A percentile compares a stretch with the other conserved stretches of the same genome.
Evolutionary conservation across 805 yeast species (phyloP).

Genomic region (Cyberlindnera euphorbiiphila): DNA sequence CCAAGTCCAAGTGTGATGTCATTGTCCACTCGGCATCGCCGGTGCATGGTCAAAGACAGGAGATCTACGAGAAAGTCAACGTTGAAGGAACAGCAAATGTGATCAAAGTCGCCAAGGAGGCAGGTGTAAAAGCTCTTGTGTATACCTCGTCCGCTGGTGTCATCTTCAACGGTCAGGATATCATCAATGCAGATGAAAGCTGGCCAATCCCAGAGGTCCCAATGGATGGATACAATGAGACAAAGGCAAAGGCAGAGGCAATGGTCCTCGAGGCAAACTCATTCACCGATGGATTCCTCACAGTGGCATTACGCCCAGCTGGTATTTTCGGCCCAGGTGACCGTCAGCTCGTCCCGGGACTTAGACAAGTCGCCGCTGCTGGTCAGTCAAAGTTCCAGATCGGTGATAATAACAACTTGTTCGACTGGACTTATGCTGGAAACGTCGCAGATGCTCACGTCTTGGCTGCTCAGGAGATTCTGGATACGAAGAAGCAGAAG

Average conservation of each 20-base stretch:
- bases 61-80: slow-evolving; percentile 83
- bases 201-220: slow-evolving; percentile 90
- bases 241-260: slow-evolving; percentile 88
- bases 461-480: slow-evolving; percentile 76
- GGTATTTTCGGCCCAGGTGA: slow-evolving; percentile 99
- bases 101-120: slow-evolving; percentile 55
- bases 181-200: slow-evolving; percentile 87
- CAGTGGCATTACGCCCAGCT: slow-evolving; percentile 92
- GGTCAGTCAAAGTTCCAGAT: slow-evolving; percentile 92
- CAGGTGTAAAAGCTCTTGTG: slow-evolving; percentile 59
- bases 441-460: slow-evolving; percentile 97
- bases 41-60: slow-evolving; percentile 80
- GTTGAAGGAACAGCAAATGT: slow-evolving; percentile 83
- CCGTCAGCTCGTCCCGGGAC: slow-evolving; percentile 91
- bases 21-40: slow-evolving; percentile 97
- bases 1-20: slow-evolving; percentile 56
- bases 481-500: slow-evolving; percentile 40
- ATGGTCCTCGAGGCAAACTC: slow-evolving; percentile 74
- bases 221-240: slow-evolving; percentile 96
- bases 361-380: slow-evolving; percentile 72
- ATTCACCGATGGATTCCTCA: slow-evolving; percentile 50
- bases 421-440: slow-evolving; percentile 98
- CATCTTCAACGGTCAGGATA: slow-evolving; percentile 90
- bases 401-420: slow-evolving; percentile 89
- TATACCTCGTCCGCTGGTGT: slow-evolving; percentile 98